phyloP scores from a whole-genome alignment of 768 basidiomycete genomes.

The Tulasnella sp. region DNA sequence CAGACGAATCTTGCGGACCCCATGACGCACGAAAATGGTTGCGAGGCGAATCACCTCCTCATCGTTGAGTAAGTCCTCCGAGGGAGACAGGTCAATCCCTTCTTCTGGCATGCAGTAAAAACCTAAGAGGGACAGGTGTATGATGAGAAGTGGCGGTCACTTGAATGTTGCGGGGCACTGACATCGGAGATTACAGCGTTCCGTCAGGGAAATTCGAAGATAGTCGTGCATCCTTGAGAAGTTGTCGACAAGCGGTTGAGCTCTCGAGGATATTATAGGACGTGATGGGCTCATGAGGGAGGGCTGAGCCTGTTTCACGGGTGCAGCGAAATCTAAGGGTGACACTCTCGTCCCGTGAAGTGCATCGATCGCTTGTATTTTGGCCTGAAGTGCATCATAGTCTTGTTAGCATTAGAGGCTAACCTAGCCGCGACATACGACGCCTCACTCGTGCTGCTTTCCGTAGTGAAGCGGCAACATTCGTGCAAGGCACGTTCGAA shows the following conservation, averaged over 20 bases:
- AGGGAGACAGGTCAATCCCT: conserved; percentile 75
- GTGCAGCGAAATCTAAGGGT: neutral
- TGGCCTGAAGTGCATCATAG: neutral
- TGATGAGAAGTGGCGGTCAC: neutral
- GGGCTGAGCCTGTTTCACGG: neutral
- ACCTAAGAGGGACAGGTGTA: conserved; percentile 50
- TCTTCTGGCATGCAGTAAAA: conserved; percentile 92
- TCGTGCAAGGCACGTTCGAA: neutral
- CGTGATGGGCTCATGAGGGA: neutral
- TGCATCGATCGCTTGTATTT: neutral
- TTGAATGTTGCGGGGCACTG: conserved; percentile 35
- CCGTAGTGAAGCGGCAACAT: neutral
- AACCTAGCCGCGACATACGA: neutral
- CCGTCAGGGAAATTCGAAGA: conserved; percentile 84
- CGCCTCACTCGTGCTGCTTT: neutral
- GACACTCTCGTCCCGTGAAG: neutral
- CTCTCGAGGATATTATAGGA: neutral
- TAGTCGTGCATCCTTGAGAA: conserved; percentile 77
- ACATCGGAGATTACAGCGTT: conserved; percentile 88
- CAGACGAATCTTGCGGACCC: conserved; percentile 84
- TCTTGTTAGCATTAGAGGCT: neutral
- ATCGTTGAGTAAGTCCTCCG: conserved; percentile 68
- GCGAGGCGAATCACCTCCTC: conserved; percentile 76
- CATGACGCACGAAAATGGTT: conserved; percentile 73
- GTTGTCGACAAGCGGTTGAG: conserved; percentile 57